These are phyloP conservation scores for Pythium rhizo-oryzae DNA, from an alignment of 352 stramenopile genomes.

Conservation along the genomic window DNA sequence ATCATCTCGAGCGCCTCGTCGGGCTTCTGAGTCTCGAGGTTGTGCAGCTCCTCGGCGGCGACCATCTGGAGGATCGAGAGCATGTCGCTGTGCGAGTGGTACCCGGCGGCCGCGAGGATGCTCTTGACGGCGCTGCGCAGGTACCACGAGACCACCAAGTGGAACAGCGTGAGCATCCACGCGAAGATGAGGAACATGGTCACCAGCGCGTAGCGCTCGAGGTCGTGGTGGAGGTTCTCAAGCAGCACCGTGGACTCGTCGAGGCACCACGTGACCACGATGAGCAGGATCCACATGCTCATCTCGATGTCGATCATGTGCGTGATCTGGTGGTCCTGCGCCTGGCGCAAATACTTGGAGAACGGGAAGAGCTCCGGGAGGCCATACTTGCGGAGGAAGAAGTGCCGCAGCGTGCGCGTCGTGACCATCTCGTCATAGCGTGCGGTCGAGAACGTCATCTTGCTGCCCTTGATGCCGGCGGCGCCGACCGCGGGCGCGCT, in stretches of 20 bases:
- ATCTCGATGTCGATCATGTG: conserved; percentile 78
- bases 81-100: conserved; percentile 23
- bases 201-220: conserved; percentile 21
- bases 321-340: conserved; percentile 73
- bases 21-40: conserved; percentile 14
- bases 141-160: conserved; percentile 22
- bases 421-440: conserved; percentile 22
- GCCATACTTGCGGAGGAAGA: conserved; percentile 26
- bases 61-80: conserved; percentile 20
- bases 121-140: conserved; percentile 12
- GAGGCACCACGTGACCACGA: conserved; percentile 26
- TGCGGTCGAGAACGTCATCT: conserved; percentile 10
- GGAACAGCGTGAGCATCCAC: conserved; percentile 18
- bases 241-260: conserved; percentile 16
- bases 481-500: neutral
- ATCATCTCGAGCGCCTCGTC: conserved; percentile 25
- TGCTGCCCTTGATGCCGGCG: conserved; percentile 3
- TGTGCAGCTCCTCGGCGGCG: conserved; percentile 17
- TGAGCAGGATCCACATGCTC: conserved; percentile 43
- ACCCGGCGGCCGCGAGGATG: conserved; percentile 23
- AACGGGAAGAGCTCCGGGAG: conserved; percentile 46
- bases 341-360: conserved; percentile 69
- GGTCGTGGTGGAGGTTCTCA: conserved; percentile 11
- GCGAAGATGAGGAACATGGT: conserved; percentile 27
- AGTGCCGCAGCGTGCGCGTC: conserved; percentile 27